Evolutionary conservation across 208 protist species (phyloP), one percentile per base, ranked within the genome.

Genomic region (Endotrypanum monterogeii): DNA sequence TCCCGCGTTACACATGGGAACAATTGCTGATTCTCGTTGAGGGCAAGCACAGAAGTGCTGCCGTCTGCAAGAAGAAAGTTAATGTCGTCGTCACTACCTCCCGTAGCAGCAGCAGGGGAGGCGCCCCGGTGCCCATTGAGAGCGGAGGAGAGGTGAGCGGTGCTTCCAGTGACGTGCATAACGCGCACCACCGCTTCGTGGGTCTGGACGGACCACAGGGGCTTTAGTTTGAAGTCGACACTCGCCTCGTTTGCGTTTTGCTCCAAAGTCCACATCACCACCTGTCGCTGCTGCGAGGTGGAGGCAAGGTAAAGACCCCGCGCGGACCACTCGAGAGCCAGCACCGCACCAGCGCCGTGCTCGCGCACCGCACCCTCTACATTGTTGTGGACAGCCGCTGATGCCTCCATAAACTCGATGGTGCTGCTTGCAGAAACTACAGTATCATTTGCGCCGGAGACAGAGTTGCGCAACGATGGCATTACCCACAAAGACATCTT

Each of bases 1-100:
- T 88, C 74, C 25, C 88, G 70, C n/a, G 86, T 78, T 35, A 83
- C 61, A 50, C 87, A 83, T 25, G 81, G 71, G 25, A 81, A 79
- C 8, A 95, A 60, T 66, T 94, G 86, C 65, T 95, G 83, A 58
- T 94, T 90, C 39, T 94, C 89, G 58, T 75, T 89, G 12, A 95
- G 51, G 67, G 63, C 84, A 28, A 82, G 80, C 16, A 95, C 68
- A 0, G 63, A 69, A 57, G 75, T 76, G 61, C 78, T 78, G 41
- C 73, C 82, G 60, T 87, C 83, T 18, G 80, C 55, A 18, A 97
- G 82, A 62, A 97, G 61, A 76, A 96, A 97, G 18, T 74, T 69
- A 41, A 88, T 85, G n/a, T 96, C 92, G 61, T 93, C 87, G 25
- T 90, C 83, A 52, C 67, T 71, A 14, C 67, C 74, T 16, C 71